Evolutionary conservation across 768 basidiomycete species (phyloP).

Genomic region (Dictyophora rubrovolvata): DNA sequence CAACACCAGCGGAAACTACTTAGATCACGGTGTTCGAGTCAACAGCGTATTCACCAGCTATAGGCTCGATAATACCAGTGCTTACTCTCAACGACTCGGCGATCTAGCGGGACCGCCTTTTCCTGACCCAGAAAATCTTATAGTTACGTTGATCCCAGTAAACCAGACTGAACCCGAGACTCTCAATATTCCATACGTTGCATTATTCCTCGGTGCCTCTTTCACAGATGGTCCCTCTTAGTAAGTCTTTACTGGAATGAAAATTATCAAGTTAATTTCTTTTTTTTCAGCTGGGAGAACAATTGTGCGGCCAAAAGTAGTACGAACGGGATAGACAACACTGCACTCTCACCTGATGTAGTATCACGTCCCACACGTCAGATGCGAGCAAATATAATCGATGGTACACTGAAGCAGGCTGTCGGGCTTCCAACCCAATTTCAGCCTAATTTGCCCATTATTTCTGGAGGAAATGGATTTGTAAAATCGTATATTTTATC

Average conservation of each 20-base stretch:
- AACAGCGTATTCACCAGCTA: slow-evolving; percentile 56
- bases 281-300: slow-evolving; percentile 36
- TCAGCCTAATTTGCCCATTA: slow-evolving; percentile 34
- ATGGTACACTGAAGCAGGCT: slow-evolving; percentile 29
- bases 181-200: slow-evolving; percentile 42
- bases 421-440: slow-evolving; percentile 38
- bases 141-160: slow-evolving; percentile 35
- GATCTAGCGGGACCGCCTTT: slow-evolving; percentile 44
- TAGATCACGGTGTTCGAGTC: slow-evolving; percentile 53
- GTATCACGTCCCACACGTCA: slow-evolving; percentile 18
- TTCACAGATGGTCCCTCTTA: slow-evolving; percentile 45
- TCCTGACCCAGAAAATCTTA: slow-evolving; percentile 36
- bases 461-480: slow-evolving; percentile 38
- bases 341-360: slow-evolving; percentile 19
- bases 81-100: slow-evolving; percentile 47
- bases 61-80: slow-evolving; percentile 29
- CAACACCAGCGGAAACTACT: slow-evolving; percentile 52
- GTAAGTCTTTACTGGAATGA: slow-evolving; percentile 24
- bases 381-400: slow-evolving; percentile 26
- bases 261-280: not conserved
- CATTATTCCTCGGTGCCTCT: slow-evolving; percentile 32
- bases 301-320: slow-evolving; percentile 43
- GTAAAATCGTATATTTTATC: slow-evolving; percentile 49
- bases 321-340: slow-evolving; percentile 42
- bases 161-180: slow-evolving; percentile 39